A percentile compares a stretch with the other conserved stretches of the same genome.
Conservation (phyloP, 306 rosid genomes). For the Styphnolobium japonicum region DNA sequence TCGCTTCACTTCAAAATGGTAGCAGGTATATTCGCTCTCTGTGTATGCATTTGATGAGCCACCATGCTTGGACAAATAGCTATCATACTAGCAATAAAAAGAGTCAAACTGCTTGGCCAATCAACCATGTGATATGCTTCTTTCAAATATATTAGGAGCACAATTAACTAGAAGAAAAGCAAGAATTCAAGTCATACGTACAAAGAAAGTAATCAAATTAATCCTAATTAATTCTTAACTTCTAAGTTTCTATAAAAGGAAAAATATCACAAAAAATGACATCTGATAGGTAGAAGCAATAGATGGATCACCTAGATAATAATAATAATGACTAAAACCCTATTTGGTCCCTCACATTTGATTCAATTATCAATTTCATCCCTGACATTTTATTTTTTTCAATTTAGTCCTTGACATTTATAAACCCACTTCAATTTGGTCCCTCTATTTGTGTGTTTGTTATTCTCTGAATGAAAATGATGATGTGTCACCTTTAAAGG, state of each 20-base stretch:
- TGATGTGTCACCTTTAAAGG: no score
- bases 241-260: background rate
- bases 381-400: no score
- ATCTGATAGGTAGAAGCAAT: conserved; percentile 15
- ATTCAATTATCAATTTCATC: no score
- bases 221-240: background rate
- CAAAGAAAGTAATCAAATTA: conserved; percentile 9
- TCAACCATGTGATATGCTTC: conserved; percentile 1
- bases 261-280: background rate
- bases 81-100: conserved; percentile 79
- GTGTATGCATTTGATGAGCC: conserved; percentile 97
- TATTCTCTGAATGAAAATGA: no score
- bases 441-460: no score
- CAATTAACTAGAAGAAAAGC: conserved; percentile 13
- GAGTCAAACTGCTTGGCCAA: conserved; percentile 40
- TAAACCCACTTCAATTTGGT: no score
- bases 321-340: no score
- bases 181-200: background rate
- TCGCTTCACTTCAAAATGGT: conserved; percentile 90
- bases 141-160: conserved; percentile 5
- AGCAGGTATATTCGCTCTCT: conserved; percentile 91
- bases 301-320: background rate
- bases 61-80: conserved; percentile 97
- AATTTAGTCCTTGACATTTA: no score
- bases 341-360: no score